Conservation (phyloP, 1,284 basidiomycete species). For the Neonothopanus nambi region DNA sequence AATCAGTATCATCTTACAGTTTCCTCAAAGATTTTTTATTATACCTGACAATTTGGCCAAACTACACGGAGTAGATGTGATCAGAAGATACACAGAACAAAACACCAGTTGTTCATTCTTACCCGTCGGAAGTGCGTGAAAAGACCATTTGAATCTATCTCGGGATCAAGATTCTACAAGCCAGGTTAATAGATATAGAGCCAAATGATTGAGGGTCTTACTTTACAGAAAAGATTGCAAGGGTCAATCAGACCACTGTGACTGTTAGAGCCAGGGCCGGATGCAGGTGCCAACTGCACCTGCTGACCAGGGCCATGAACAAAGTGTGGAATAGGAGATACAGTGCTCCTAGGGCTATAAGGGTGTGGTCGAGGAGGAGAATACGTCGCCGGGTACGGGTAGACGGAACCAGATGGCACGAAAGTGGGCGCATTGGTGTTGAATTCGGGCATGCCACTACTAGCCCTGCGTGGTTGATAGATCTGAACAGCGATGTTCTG, state of each 20-base stretch:
- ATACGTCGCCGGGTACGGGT: conserved; percentile 40
- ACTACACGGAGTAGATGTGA: conserved; percentile 41
- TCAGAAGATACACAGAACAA: conserved; percentile 17
- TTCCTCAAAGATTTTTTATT: conserved; percentile 9
- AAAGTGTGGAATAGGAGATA: conserved; percentile 40
- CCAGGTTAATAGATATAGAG: not conserved
- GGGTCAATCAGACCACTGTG: conserved; percentile 88
- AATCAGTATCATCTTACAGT: not conserved
- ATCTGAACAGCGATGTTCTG: conserved; percentile 79
- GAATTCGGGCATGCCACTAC: conserved; percentile 57
- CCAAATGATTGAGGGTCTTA: conserved; percentile 28
- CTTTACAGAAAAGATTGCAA: conserved; percentile 90
- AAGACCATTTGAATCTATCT: conserved; percentile 82
- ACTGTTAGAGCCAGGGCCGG: conserved; percentile 73
- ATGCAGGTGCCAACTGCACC: conserved; percentile 75
- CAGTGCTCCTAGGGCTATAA: conserved; percentile 19
- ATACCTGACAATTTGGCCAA: conserved; percentile 85
- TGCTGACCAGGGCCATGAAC: conserved; percentile 89
- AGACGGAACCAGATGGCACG: conserved; percentile 58
- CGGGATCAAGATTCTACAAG: conserved; percentile 77
- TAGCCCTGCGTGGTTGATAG: conserved; percentile 64
- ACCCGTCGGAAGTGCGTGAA: conserved; percentile 70
- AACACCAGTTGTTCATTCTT: not conserved
- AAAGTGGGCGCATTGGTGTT: conserved; percentile 73
- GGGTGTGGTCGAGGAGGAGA: conserved; percentile 53